phyloP scores from a whole-genome alignment of 2,329 filamentous ascomycete genomes.

The Pseudopithomyces maydicus region DNA sequence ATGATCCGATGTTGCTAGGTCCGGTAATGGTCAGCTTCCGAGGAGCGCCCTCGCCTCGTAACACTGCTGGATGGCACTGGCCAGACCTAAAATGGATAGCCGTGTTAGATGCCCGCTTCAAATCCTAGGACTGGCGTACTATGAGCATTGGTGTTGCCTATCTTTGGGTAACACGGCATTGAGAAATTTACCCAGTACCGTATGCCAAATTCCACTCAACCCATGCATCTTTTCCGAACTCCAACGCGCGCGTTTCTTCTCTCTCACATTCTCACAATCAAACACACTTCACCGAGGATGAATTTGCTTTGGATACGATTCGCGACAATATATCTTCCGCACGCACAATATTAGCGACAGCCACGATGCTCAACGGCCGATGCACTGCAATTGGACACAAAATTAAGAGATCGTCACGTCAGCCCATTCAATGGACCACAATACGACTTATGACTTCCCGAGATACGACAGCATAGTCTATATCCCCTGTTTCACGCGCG shows the following conservation, averaged over 20 bases:
- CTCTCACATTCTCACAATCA: slow-evolving; percentile 1
- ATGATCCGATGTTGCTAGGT: not conserved
- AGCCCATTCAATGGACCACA: slow-evolving; percentile 5
- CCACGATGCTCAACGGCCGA: not conserved
- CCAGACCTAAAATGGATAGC: not conserved
- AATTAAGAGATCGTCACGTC: not conserved
- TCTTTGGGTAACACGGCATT: not conserved
- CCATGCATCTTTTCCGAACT: not conserved
- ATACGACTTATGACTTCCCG: slow-evolving; percentile 11
- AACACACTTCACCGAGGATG: slow-evolving; percentile 13
- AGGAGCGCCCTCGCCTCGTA: too few relatives aligned
- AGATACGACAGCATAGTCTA: slow-evolving; percentile 2
- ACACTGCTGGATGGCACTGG: not conserved
- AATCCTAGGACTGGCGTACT: too few relatives aligned
- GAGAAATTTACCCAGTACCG: not conserved
- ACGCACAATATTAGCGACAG: not conserved
- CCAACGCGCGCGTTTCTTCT: not conserved
- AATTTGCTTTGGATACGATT: slow-evolving; percentile 11
- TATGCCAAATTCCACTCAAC: not conserved
- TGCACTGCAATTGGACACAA: slow-evolving; percentile 6
- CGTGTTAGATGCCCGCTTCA: not conserved
- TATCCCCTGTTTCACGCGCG: not conserved
- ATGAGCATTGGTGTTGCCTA: not conserved
- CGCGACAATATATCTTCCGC: slow-evolving; percentile 16
- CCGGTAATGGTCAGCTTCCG: not conserved